These are phyloP conservation scores for Penicillium ucsense DNA, from an alignment of 495 filamentous ascomycete species.

Conservation along the genomic window DNA sequence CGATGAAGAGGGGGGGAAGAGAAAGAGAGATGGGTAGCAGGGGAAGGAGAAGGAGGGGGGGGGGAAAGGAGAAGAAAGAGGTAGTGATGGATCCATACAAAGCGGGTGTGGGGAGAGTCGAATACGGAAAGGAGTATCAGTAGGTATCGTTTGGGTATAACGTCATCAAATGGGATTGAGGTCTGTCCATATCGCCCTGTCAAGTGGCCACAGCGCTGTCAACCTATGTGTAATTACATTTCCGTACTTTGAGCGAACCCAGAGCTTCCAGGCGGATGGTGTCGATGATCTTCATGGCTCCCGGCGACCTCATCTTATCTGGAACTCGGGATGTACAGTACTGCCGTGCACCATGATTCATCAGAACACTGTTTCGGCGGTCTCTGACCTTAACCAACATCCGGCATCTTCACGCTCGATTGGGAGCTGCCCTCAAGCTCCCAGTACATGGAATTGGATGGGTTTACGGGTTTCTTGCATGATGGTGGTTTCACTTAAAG, in stretches of 20 bases:
- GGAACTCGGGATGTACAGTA: too few relatives aligned
- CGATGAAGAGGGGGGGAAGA: conserved; percentile 20
- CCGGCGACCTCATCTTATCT: conserved; percentile 10
- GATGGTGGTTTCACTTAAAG: not conserved
- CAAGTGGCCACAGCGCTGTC: too few relatives aligned
- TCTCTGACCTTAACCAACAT: too few relatives aligned
- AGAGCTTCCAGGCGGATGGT: conserved; percentile 4
- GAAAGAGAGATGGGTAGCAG: conserved; percentile 11
- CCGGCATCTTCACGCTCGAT: too few relatives aligned
- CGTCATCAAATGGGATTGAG: not conserved
- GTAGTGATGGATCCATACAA: conserved; percentile 25
- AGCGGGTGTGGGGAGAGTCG: conserved; percentile 20
- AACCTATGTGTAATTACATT: not conserved
- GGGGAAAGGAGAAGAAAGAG: conserved; percentile 18
- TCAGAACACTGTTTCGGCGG: too few relatives aligned
- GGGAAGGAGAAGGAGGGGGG: conserved; percentile 9
- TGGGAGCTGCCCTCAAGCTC: too few relatives aligned
- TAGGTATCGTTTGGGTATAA: not conserved
- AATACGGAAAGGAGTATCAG: conserved; percentile 4
- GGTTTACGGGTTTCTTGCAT: not conserved
- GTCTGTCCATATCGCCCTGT: too few relatives aligned
- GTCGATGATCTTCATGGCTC: conserved; percentile 22
- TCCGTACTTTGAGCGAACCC: not conserved
- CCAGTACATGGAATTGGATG: too few relatives aligned
- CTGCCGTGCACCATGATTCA: too few relatives aligned